phyloP scores from a whole-genome alignment of 192 early-diverging fungal species.

The Gorgonomyces haynaldii region DNA sequence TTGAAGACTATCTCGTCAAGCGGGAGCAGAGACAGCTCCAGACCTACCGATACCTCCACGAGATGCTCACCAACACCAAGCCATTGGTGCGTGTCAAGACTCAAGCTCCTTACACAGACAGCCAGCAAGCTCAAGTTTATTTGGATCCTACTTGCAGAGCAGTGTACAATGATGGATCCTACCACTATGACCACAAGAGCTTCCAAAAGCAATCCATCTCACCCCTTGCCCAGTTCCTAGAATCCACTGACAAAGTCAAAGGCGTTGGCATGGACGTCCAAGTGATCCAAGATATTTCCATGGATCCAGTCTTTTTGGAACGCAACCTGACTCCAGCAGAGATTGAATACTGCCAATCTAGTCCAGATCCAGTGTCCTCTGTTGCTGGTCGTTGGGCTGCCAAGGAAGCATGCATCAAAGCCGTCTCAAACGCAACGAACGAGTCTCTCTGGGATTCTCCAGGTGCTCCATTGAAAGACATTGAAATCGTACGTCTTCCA shows the following conservation, averaged over 20 bases:
- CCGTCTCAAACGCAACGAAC: conserved; percentile 22
- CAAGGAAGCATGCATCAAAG: conserved; percentile 91
- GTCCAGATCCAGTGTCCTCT: conserved; percentile 65
- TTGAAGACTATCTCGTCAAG: conserved; percentile 56
- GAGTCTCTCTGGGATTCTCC: conserved; percentile 49
- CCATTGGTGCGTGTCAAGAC: conserved; percentile 85
- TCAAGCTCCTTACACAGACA: conserved; percentile 72
- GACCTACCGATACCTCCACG: conserved; percentile 85
- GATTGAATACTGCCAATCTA: conserved; percentile 60
- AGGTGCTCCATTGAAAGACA: conserved; percentile 78
- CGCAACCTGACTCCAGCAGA: conserved; percentile 85
- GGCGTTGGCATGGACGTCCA: conserved; percentile 86
- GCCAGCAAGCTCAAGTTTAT: conserved; percentile 70
- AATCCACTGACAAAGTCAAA: conserved; percentile 3
- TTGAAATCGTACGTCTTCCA: conserved; percentile 62
- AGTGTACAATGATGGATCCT: conserved; percentile 59
- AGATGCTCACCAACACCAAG: conserved; percentile 64
- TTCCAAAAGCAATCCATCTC: background rate
- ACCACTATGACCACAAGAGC: conserved; percentile 43
- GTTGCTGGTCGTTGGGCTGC: conserved; percentile 92
- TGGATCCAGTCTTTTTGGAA: conserved; percentile 74
- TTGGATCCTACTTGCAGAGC: conserved; percentile 80
- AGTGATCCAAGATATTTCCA: conserved; percentile 65
- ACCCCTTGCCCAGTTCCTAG: conserved; percentile 12
- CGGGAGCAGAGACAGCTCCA: conserved; percentile 59